phyloP scores from a whole-genome alignment of 345 rosid species.

The Diplotaxis tenuifolia region DNA sequence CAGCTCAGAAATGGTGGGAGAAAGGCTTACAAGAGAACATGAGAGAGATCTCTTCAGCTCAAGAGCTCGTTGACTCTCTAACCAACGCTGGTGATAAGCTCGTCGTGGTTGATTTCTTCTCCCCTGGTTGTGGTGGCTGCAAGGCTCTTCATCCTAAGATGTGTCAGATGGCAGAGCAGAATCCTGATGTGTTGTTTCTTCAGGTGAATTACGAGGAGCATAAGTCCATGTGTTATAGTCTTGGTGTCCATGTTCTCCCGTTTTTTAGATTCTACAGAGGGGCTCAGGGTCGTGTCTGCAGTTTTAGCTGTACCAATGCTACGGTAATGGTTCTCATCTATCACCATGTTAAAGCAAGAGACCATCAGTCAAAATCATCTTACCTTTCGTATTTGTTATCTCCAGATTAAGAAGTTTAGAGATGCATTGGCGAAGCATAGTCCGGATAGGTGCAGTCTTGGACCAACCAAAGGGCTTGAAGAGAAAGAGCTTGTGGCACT shows the following conservation, averaged over 20 bases:
- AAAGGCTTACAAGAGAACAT: slow-evolving; percentile 77
- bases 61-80: slow-evolving; percentile 77
- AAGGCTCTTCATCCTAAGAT: slow-evolving; percentile 96
- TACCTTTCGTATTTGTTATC: too few species aligned
- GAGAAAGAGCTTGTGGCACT: slow-evolving; percentile 87
- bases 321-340: slow-evolving; percentile 59
- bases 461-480: slow-evolving; percentile 79
- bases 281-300: slow-evolving; percentile 84
- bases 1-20: slow-evolving; percentile 82
- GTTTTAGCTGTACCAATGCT: slow-evolving; percentile 97
- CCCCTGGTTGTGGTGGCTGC: slow-evolving; percentile 98
- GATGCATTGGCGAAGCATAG: slow-evolving; percentile 85
- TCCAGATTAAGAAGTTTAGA: slow-evolving; percentile 86
- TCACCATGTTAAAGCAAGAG: not conserved
- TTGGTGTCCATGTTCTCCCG: slow-evolving; percentile 86
- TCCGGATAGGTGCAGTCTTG: slow-evolving; percentile 76
- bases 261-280: slow-evolving; percentile 89
- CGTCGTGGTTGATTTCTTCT: slow-evolving; percentile 83
- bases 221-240: slow-evolving; percentile 93
- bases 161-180: slow-evolving; percentile 81
- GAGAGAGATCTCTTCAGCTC: slow-evolving; percentile 81
- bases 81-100: slow-evolving; percentile 74
- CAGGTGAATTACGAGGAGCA: slow-evolving; percentile 91
- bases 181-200: slow-evolving; percentile 76
- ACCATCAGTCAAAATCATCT: too few species aligned